phyloP scores from a whole-genome alignment of 2,329 filamentous ascomycete genomes.

The Fusarium transvaalense region DNA sequence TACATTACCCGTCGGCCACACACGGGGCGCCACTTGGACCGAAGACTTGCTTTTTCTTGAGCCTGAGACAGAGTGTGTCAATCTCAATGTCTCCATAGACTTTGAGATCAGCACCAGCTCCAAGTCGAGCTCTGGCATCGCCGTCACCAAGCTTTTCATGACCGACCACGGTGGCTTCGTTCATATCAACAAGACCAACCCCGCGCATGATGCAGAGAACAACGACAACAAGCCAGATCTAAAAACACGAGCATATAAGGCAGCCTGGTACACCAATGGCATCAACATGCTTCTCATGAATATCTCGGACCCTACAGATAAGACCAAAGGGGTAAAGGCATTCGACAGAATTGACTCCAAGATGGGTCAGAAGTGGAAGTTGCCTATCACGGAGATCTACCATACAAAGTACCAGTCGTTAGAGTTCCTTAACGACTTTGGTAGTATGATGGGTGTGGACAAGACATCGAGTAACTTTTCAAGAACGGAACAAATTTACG shows the following conservation, averaged over 20 bases:
- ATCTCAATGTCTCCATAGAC: conserved; percentile 59
- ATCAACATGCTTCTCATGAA: conserved; percentile 57
- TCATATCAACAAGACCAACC: conserved; percentile 53
- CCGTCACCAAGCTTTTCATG: conserved; percentile 48
- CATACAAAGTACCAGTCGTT: conserved; percentile 15
- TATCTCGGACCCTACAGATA: conserved; percentile 49
- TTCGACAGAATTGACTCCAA: conserved; percentile 29
- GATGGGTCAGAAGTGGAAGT: conserved; percentile 20
- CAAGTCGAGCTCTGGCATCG: conserved; percentile 4
- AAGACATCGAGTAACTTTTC: background rate
- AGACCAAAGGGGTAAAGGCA: conserved; percentile 14
- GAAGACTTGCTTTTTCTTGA: conserved; percentile 63
- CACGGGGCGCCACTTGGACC: conserved; percentile 57
- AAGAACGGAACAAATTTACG: background rate
- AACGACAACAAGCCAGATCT: conserved; percentile 55
- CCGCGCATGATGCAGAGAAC: conserved; percentile 48
- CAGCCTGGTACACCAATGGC: conserved; percentile 58
- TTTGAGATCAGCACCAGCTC: conserved; percentile 49
- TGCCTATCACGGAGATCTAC: conserved; percentile 18
- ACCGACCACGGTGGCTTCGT: conserved; percentile 60
- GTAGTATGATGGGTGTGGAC: conserved; percentile 5
- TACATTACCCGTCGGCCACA: conserved; percentile 51
- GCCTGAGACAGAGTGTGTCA: conserved; percentile 59
- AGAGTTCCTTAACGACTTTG: conserved; percentile 22
- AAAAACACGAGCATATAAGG: conserved; percentile 56